phyloP scores from a whole-genome alignment of 306 rosid genomes.

The Vicia villosa region DNA sequence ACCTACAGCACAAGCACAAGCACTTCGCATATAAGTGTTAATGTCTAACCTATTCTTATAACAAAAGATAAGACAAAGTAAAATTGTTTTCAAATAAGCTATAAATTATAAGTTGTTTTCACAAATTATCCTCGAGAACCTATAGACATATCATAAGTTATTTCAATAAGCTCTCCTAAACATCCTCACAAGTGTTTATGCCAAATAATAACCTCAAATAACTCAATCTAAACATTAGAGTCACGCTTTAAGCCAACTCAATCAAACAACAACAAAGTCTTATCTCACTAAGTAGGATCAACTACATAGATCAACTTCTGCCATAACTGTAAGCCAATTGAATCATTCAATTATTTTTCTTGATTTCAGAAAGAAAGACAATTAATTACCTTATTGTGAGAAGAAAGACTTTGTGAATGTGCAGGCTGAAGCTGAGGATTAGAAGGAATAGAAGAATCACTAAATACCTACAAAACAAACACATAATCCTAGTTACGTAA shows the following conservation, averaged over 20 bases:
- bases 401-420: constrained; percentile 40
- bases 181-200: background rate
- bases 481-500: too few species aligned
- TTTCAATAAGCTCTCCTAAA: background rate
- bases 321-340: too few species aligned
- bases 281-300: too few species aligned
- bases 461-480: constrained; percentile 50
- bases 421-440: constrained; percentile 48
- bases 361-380: background rate
- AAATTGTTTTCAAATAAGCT: background rate
- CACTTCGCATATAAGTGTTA: background rate
- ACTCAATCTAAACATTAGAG: background rate
- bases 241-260: constrained; percentile 1
- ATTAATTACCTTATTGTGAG: constrained; percentile 54
- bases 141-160: background rate
- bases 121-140: background rate
- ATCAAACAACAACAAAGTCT: background rate
- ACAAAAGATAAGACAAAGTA: background rate
- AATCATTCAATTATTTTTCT: background rate
- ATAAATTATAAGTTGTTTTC: background rate
- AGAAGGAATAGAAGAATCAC: constrained; percentile 37
- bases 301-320: too few species aligned
- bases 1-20: background rate
- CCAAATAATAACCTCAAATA: background rate
- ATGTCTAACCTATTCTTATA: background rate